phyloP scores from a whole-genome alignment of 805 yeast genomes.

The Ogataea pignaliae region DNA sequence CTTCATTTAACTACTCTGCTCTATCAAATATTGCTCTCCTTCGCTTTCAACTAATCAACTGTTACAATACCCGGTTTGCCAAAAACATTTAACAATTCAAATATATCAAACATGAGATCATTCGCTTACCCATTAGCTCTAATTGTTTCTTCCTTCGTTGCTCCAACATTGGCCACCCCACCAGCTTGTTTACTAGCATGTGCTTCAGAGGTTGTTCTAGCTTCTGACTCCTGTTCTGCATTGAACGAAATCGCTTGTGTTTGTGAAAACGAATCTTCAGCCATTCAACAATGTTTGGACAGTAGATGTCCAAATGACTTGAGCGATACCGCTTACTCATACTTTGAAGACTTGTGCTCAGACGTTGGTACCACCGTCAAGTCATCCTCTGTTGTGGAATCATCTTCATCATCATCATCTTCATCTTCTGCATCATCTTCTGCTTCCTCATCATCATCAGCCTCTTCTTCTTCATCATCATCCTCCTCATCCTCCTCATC shows the following conservation, averaged over 20 bases:
- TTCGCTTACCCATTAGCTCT: slow-evolving; percentile 21
- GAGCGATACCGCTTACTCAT: slow-evolving; percentile 52
- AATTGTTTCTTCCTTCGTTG: slow-evolving; percentile 35
- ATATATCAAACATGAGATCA: slow-evolving; percentile 16
- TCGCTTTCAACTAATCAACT: too few relatives aligned
- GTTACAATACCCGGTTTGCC: too few relatives aligned
- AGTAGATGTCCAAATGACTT: slow-evolving; percentile 64
- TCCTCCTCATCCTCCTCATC: slow-evolving; percentile 25
- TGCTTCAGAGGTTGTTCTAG: slow-evolving; percentile 63
- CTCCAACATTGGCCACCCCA: slow-evolving; percentile 56
- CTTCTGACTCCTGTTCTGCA: slow-evolving; percentile 48
- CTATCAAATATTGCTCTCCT: too few relatives aligned
- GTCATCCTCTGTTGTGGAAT: slow-evolving; percentile 27
- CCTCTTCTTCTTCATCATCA: slow-evolving; percentile 26
- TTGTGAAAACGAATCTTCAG: slow-evolving; percentile 51
- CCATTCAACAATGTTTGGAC: slow-evolving; percentile 59
- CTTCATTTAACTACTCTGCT: too few relatives aligned
- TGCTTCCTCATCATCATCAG: slow-evolving; percentile 27
- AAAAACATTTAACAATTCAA: neutral
- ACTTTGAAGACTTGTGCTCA: slow-evolving; percentile 52
- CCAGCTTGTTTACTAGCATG: slow-evolving; percentile 93
- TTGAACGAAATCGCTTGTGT: slow-evolving; percentile 65
- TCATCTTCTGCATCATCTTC: slow-evolving; percentile 31
- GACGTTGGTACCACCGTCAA: slow-evolving; percentile 37
- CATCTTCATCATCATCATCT: slow-evolving; percentile 30